Evolutionary conservation across 192 early-diverging fungal species (phyloP).

Genomic region (Coemansia sp.): DNA sequence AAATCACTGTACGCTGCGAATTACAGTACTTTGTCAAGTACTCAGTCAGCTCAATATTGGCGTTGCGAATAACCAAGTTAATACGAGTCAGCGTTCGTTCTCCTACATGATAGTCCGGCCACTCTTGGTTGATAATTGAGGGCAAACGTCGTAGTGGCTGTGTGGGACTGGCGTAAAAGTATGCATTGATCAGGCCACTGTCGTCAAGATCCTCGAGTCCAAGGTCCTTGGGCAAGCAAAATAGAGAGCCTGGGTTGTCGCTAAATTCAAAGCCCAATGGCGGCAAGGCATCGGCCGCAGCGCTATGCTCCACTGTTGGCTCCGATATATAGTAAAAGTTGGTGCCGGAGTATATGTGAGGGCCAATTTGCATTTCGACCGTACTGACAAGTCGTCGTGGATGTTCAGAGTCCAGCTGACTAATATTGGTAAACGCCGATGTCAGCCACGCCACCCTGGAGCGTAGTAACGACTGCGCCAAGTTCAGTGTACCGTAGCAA

Average conservation of each 20-base stretch:
- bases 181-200: neutral
- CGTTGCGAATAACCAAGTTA: slow-evolving; percentile 13
- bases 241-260: slow-evolving; percentile 53
- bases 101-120: slow-evolving; percentile 12
- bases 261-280: slow-evolving; percentile 59
- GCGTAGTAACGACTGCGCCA: slow-evolving; percentile 41
- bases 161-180: slow-evolving; percentile 20
- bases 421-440: slow-evolving; percentile 23
- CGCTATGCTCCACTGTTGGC: neutral
- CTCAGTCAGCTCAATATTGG: slow-evolving; percentile 1
- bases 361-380: slow-evolving; percentile 56
- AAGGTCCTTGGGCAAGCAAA: slow-evolving; percentile 58
- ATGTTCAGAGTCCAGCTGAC: neutral
- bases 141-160: slow-evolving; percentile 6
- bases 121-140: slow-evolving; percentile 16
- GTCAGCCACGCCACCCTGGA: slow-evolving; percentile 44
- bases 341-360: slow-evolving; percentile 55
- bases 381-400: slow-evolving; percentile 21
- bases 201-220: slow-evolving; percentile 46
- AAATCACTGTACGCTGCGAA: slow-evolving; percentile 11
- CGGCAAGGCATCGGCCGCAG: neutral
- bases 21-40: slow-evolving; percentile 11
- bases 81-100: slow-evolving; percentile 20
- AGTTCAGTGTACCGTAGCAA: slow-evolving; percentile 21
- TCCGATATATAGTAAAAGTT: slow-evolving; percentile 40